These are phyloP conservation scores for Pinguiococcus pyrenoidosus DNA, from an alignment of 108 stramenopile species.

Conservation along the genomic window DNA sequence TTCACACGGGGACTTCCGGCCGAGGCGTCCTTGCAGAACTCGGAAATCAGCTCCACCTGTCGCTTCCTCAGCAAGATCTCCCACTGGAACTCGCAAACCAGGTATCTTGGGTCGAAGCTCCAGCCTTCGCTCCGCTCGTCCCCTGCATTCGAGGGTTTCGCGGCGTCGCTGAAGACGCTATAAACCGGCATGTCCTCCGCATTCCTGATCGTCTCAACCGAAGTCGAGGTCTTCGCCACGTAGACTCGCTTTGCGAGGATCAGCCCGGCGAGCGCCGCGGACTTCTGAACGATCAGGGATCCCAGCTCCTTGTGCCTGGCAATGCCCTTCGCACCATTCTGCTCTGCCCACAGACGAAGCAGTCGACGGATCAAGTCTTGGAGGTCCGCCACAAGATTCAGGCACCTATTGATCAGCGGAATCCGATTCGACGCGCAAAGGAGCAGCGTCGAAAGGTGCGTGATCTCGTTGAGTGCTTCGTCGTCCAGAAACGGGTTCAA, in stretches of 20 bases:
- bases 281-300: too few relatives aligned
- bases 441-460: not conserved
- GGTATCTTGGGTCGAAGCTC: slow-evolving; percentile 23
- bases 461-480: not conserved
- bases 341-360: not conserved
- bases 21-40: slow-evolving; percentile 19
- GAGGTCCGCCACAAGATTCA: slow-evolving; percentile 1
- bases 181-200: too few relatives aligned
- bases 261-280: too few relatives aligned
- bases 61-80: slow-evolving; percentile 10
- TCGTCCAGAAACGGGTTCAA: slow-evolving; percentile 12
- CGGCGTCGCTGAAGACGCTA: too few relatives aligned
- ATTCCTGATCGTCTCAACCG: too few relatives aligned
- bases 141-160: too few relatives aligned
- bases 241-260: too few relatives aligned
- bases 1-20: slow-evolving; percentile 1
- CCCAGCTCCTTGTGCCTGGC: too few relatives aligned
- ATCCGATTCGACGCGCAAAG: slow-evolving; percentile 13
- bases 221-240: too few relatives aligned
- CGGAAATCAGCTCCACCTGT: slow-evolving; percentile 18
- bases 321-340: too few relatives aligned
- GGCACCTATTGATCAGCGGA: slow-evolving; percentile 14
- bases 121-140: too few relatives aligned
- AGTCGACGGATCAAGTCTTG: not conserved
- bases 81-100: slow-evolving; percentile 22